Percentiles rank a stretch among this genome's conserved stretches.
These are phyloP conservation scores for Aspergillus steynii DNA, from an alignment of 495 filamentous ascomycete genomes.

Conservation along the genomic window DNA sequence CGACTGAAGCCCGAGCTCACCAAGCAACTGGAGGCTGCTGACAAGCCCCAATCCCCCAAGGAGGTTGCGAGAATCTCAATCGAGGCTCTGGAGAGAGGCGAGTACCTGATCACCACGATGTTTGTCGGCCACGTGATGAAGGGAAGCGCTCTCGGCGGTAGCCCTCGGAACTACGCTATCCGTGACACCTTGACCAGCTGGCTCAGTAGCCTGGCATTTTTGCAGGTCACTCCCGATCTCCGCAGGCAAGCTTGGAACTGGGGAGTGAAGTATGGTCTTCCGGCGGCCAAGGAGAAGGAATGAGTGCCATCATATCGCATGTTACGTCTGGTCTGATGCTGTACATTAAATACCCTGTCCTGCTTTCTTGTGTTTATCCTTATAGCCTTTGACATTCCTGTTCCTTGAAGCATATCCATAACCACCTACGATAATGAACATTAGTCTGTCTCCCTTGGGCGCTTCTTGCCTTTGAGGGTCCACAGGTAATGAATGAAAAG, in stretches of 20 bases:
- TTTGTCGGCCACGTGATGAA: slow-evolving; percentile 68
- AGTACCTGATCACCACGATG: slow-evolving; percentile 73
- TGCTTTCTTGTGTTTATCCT: slow-evolving; percentile 18
- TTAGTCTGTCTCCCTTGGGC: not conserved
- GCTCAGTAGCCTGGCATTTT: slow-evolving; percentile 45
- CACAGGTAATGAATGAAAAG: not conserved
- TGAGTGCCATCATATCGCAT: slow-evolving; percentile 1
- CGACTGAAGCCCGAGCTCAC: slow-evolving; percentile 79
- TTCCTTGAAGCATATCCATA: slow-evolving; percentile 8
- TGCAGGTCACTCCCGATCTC: slow-evolving; percentile 45
- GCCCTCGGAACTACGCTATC: slow-evolving; percentile 42
- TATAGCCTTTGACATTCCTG: slow-evolving; percentile 14
- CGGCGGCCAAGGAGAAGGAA: slow-evolving; percentile 12
- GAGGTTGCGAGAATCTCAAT: slow-evolving; percentile 73
- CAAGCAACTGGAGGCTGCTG: slow-evolving; percentile 74
- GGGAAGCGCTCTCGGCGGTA: slow-evolving; percentile 45
- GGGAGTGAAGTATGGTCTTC: slow-evolving; percentile 45
- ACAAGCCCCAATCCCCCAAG: slow-evolving; percentile 75
- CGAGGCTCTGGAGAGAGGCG: slow-evolving; percentile 71
- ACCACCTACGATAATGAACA: slow-evolving; percentile 1
- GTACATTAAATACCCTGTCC: slow-evolving; percentile 24
- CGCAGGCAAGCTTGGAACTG: slow-evolving; percentile 46
- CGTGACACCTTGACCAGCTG: slow-evolving; percentile 45
- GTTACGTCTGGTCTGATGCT: slow-evolving; percentile 17
- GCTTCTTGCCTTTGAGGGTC: not conserved